Percentiles rank a stretch among this genome's conserved stretches.
Evolutionary conservation across 306 rosid species (phyloP).

Genomic region (Sesbania bispinosa): DNA sequence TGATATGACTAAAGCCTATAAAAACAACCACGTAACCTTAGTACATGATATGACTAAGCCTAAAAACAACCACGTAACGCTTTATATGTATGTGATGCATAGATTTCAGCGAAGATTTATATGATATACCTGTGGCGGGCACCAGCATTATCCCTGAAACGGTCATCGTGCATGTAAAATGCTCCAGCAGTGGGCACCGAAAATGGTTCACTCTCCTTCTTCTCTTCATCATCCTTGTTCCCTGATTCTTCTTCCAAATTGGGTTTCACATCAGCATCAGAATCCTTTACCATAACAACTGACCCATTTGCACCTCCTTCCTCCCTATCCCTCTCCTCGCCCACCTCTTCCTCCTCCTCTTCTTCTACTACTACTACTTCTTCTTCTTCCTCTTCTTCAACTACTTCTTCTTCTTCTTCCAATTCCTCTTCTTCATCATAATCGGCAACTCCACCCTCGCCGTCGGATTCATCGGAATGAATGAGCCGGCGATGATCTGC

Average conservation of each 20-base stretch:
- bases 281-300: slow-evolving; percentile 30
- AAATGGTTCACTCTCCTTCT: slow-evolving; percentile 88
- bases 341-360: slow-evolving; percentile 19
- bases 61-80: not conserved
- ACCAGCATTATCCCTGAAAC: slow-evolving; percentile 79
- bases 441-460: slow-evolving; percentile 84
- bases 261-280: slow-evolving; percentile 35
- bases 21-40: too few species aligned
- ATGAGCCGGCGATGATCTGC: slow-evolving; percentile 46
- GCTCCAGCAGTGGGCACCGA: slow-evolving; percentile 95
- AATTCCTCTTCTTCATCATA: slow-evolving; percentile 62
- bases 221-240: slow-evolving; percentile 53
- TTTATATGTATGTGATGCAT: not conserved
- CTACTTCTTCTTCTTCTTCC: slow-evolving; percentile 49
- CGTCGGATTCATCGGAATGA: slow-evolving; percentile 72
- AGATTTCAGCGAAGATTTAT: not conserved
- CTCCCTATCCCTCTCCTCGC: slow-evolving; percentile 30
- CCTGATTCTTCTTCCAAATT: slow-evolving; percentile 39
- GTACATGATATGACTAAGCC: not conserved
- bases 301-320: slow-evolving; percentile 34
- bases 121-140: slow-evolving; percentile 81
- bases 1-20: too few species aligned
- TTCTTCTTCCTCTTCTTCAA: slow-evolving; percentile 33
- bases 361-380: slow-evolving; percentile 27
- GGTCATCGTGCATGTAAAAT: slow-evolving; percentile 91